phyloP scores from a whole-genome alignment of 345 rosid species.

The Alliaria petiolata region DNA sequence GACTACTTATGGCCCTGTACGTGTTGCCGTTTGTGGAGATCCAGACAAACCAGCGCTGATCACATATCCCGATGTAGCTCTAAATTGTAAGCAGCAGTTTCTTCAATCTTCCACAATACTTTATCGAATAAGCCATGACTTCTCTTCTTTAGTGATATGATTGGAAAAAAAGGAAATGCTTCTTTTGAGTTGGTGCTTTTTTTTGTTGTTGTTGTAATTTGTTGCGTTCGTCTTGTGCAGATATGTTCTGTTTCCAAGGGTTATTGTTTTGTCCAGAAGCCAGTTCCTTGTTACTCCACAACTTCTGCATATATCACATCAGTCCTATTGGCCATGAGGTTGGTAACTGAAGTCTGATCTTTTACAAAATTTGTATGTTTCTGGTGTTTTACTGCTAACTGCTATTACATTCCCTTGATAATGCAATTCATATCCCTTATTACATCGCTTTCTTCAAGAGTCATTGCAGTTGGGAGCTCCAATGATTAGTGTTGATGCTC shows the following conservation, averaged over 20 bases:
- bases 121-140: background rate
- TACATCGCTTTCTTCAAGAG: conserved; percentile 54
- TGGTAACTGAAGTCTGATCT: conserved; percentile 35
- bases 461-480: conserved; percentile 96
- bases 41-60: conserved; percentile 93
- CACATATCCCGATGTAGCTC: conserved; percentile 90
- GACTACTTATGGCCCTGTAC: conserved; percentile 61
- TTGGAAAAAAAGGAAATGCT: background rate
- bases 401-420: background rate
- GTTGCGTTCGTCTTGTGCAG: conserved; percentile 39
- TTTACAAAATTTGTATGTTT: background rate
- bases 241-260: conserved; percentile 87
- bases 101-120: background rate
- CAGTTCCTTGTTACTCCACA: conserved; percentile 83
- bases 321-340: conserved; percentile 99
- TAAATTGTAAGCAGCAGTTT: conserved; percentile 58
- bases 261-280: conserved; percentile 88
- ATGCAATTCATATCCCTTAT: conserved; percentile 47
- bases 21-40: conserved; percentile 88
- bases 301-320: conserved; percentile 94
- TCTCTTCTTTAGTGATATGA: background rate
- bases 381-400: background rate
- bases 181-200: background rate
- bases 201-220: background rate
- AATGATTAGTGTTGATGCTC: conserved; percentile 47